A percentile compares a stretch with the other conserved stretches of the same genome.
Conservation (phyloP, 2,329 filamentous ascomycete species). For the Colletotrichum eremochloae region DNA sequence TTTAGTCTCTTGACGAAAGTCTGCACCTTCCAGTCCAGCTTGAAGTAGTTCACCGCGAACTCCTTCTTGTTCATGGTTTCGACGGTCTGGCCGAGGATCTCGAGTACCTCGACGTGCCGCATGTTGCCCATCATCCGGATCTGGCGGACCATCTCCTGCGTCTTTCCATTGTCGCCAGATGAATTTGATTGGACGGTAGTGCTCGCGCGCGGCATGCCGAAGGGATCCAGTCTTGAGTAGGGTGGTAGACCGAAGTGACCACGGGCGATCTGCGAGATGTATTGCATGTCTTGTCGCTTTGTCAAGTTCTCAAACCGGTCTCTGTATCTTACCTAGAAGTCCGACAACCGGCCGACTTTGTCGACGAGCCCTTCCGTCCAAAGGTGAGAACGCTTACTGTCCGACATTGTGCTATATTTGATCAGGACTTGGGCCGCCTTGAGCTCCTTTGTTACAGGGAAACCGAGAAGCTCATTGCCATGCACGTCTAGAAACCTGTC, state of each 20-base stretch:
- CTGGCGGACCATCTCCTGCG: not conserved
- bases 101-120: constrained; percentile 2
- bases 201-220: constrained; percentile 1
- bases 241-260: not conserved
- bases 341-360: not conserved
- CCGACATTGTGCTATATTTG: not conserved
- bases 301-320: too few species aligned
- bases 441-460: not conserved
- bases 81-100: constrained; percentile 4
- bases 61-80: constrained; percentile 14
- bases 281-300: too few species aligned
- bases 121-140: constrained; percentile 10
- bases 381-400: too few species aligned
- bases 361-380: too few species aligned
- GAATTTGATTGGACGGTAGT: not conserved
- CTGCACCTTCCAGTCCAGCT: constrained; percentile 14
- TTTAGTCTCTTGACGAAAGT: not conserved
- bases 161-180: not conserved
- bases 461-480: constrained; percentile 7
- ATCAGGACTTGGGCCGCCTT: not conserved
- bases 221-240: not conserved
- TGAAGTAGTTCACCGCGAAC: constrained; percentile 19
- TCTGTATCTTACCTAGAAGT: constrained; percentile 2
- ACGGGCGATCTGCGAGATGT: not conserved
- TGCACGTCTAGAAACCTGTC: constrained; percentile 11